Base-by-base conservation (phyloP, 2,329 filamentous ascomycete species). In the Pseudogymnoascus sp. region DNA sequence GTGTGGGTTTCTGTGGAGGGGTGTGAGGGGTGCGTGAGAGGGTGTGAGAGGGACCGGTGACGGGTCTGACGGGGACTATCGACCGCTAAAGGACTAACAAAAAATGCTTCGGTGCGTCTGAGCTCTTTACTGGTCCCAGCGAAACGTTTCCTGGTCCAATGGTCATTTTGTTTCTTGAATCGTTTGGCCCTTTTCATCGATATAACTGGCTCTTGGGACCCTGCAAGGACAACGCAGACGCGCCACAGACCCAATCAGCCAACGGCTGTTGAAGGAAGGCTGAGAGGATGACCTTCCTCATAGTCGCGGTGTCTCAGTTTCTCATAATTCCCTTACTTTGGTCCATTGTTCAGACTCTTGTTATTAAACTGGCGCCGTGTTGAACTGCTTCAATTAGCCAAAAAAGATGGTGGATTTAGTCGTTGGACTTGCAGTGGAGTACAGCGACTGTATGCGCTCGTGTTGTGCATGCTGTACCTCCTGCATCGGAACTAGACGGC, bases 161-260 rank as follows among this genome's bases (percentile, higher is more conserved):
- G 29, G 42, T 16, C 8, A 47, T 54, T 47, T 40, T n/a, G 61
- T 23, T 47, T 47, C 40, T 12, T 47, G 21, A 60, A 8, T 14
- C 31, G 29, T 42, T 51, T 47, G 29, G 6, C 29, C 37, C 42
- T 23, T 62, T 47, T 34, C 29, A 18, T 51, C 26, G 18, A 47
- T 62, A 45, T 62, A 54, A 54, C 61, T 40, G 42, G 37, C 61
- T 47, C 37, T 59, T 59, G 61, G 29, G 6, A 47, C 40, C 40
- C 36, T 51, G 61, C 40, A 62, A 62, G 61, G 61, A 42, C 61
- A 62, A 62, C 61, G 61, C 61, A 51, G 61, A 34, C 29, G 36
- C 29, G 36, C 36, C 37, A 42, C 29, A 16, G 29, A 47, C 37
- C 61, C 61, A 62, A 62, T 62, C 18, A 62, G 29, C 37, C 37